phyloP scores from a whole-genome alignment of 257 asterid genomes.

The Nicotiana noctiflora region DNA sequence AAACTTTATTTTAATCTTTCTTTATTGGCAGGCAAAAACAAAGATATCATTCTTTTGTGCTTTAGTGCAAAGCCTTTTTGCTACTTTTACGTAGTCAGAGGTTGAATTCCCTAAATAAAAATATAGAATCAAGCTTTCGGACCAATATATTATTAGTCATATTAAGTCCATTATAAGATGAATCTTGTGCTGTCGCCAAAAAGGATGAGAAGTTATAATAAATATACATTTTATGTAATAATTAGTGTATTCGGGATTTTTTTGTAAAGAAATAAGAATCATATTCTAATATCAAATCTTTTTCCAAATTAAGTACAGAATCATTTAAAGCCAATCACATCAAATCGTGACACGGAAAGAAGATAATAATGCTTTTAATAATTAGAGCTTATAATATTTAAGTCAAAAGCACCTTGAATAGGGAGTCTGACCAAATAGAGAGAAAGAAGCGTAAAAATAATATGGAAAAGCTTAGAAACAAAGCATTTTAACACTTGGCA shows the following conservation, averaged over 20 bases:
- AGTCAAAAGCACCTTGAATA: background rate
- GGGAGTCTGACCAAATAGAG: background rate
- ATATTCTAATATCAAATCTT: background rate
- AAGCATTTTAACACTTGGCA: slow-evolving; percentile 14
- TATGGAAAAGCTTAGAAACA: background rate
- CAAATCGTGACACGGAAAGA: background rate
- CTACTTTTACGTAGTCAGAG: background rate
- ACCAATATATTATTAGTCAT: background rate
- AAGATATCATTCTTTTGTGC: background rate
- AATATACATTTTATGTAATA: background rate
- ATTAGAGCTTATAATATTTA: background rate
- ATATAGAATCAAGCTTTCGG: background rate
- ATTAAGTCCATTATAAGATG: background rate
- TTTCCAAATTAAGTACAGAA: background rate
- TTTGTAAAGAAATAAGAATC: background rate
- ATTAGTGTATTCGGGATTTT: background rate
- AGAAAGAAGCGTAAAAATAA: background rate
- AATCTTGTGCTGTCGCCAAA: slow-evolving; percentile 5
- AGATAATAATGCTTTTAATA: background rate
- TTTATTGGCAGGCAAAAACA: background rate
- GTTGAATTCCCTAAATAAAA: slow-evolving; percentile 1
- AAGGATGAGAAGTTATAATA: background rate
- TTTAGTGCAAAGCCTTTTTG: background rate
- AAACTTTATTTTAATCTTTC: background rate
- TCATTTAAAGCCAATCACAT: background rate